Conservation (phyloP, 768 basidiomycete genomes). For the Fomitopsis pulvina region DNA sequence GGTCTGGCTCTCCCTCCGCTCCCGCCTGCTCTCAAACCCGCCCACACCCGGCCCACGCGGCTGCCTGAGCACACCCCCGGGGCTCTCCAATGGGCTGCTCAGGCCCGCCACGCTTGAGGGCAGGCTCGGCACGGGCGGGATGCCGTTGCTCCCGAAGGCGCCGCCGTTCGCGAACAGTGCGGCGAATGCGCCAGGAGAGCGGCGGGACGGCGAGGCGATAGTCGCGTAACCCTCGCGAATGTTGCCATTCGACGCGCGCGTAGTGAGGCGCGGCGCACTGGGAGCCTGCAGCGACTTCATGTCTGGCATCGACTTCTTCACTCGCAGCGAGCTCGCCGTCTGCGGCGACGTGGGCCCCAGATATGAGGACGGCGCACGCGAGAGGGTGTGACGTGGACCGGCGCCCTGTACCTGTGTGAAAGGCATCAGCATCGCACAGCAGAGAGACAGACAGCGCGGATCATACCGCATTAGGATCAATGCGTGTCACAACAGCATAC, state of each 20-base stretch:
- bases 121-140: slow-evolving; percentile 78
- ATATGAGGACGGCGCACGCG: slow-evolving; percentile 78
- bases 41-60: slow-evolving; percentile 76
- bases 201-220: slow-evolving; percentile 76
- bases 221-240: slow-evolving; percentile 84
- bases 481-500: slow-evolving; percentile 90
- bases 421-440: background rate
- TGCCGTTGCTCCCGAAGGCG: slow-evolving; percentile 33
- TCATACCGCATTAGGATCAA: slow-evolving; percentile 76
- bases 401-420: slow-evolving; percentile 36
- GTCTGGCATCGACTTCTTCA: slow-evolving; percentile 99
- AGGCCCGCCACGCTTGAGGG: slow-evolving; percentile 52
- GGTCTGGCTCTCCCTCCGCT: slow-evolving; percentile 45
- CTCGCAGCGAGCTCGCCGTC: slow-evolving; percentile 55
- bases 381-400: slow-evolving; percentile 60
- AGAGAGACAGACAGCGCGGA: background rate
- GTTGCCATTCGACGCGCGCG: slow-evolving; percentile 83
- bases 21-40: slow-evolving; percentile 61
- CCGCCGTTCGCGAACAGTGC: slow-evolving; percentile 52
- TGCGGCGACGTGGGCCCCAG: slow-evolving; percentile 48
- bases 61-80: slow-evolving; percentile 66
- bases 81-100: slow-evolving; percentile 34
- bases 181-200: slow-evolving; percentile 64
- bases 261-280: slow-evolving; percentile 70
- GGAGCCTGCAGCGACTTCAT: slow-evolving; percentile 76